Percentiles rank a stretch among this genome's conserved stretches.
Evolutionary conservation across 495 filamentous ascomycete species (phyloP).

Genomic region (Neurospora cerealis): DNA sequence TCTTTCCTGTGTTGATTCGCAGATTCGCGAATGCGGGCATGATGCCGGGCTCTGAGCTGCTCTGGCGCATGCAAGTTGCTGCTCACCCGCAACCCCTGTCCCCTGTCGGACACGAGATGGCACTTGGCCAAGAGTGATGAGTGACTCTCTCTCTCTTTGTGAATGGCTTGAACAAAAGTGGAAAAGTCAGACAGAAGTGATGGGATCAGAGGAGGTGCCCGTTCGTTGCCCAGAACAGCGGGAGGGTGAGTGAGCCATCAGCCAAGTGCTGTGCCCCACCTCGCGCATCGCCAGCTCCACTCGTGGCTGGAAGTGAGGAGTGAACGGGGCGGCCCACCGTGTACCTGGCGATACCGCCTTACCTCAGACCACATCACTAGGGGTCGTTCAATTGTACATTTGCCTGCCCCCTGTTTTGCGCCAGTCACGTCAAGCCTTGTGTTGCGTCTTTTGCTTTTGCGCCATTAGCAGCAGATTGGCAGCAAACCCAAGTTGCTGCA

Average conservation of each 20-base stretch:
- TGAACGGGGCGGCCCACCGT: not conserved
- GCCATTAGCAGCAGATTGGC: not conserved
- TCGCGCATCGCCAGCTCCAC: not conserved
- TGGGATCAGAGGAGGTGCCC: not conserved
- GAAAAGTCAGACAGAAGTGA: not conserved
- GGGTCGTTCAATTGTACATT: not conserved
- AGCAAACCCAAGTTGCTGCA: not conserved
- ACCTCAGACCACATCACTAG: not conserved
- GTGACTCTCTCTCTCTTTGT: constrained; percentile 6
- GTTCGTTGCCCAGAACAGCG: not conserved
- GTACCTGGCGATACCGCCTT: not conserved
- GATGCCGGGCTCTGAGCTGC: not conserved
- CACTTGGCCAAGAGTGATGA: constrained; percentile 6
- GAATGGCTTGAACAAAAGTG: constrained; percentile 1
- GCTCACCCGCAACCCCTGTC: constrained; percentile 35
- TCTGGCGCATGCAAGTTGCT: constrained; percentile 14
- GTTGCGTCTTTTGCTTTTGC: not conserved
- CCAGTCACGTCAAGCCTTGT: not conserved
- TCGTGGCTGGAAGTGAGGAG: not conserved
- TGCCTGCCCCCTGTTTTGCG: not conserved
- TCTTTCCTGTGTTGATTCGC: not conserved
- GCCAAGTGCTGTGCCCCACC: not conserved
- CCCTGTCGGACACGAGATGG: constrained; percentile 24
- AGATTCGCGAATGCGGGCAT: not conserved
- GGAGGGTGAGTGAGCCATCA: not conserved